Evolutionary conservation across 2,329 filamentous ascomycete species (phyloP).

Genomic region (Ceratocystis huliohia): DNA sequence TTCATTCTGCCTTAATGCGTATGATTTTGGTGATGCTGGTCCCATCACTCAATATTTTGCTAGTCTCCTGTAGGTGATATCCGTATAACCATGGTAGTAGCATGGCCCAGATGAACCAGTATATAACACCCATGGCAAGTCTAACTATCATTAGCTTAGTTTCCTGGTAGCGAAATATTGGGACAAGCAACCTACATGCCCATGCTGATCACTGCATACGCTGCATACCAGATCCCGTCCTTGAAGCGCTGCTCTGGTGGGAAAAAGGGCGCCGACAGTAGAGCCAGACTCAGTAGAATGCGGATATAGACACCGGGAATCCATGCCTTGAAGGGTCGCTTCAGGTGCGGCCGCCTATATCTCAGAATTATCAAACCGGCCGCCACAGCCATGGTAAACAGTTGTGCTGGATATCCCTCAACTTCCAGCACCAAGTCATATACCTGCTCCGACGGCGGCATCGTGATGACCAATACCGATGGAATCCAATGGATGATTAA

Average conservation of each 20-base stretch:
- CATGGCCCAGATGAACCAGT: conserved; percentile 58
- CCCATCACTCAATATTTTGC: conserved; percentile 49
- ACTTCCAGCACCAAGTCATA: conserved; percentile 64
- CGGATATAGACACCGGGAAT: conserved; percentile 44
- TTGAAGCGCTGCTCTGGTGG: conserved; percentile 38
- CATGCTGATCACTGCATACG: conserved; percentile 41
- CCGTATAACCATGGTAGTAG: conserved; percentile 45
- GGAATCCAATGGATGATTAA: conserved; percentile 57
- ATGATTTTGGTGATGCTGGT: conserved; percentile 51
- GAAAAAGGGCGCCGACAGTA: conserved; percentile 51
- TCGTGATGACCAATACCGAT: conserved; percentile 50
- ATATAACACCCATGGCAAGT: conserved; percentile 44
- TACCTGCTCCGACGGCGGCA: conserved; percentile 51
- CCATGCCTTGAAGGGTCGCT: conserved; percentile 55
- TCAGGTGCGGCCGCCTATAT: conserved; percentile 43
- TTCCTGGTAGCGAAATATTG: background rate
- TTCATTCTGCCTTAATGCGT: conserved; percentile 22
- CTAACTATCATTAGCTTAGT: conserved; percentile 28
- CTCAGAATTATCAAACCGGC: conserved; percentile 50
- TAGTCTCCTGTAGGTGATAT: conserved; percentile 50
- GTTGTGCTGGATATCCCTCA: conserved; percentile 53
- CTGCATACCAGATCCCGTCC: conserved; percentile 40
- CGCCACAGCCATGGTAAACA: conserved; percentile 45
- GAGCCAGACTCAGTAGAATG: conserved; percentile 39
- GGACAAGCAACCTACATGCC: conserved; percentile 35